Percentiles rank a stretch among this genome's conserved stretches.
phyloP scores from a whole-genome alignment of 2,329 filamentous ascomycete species.

The Colletotrichum sp. region DNA sequence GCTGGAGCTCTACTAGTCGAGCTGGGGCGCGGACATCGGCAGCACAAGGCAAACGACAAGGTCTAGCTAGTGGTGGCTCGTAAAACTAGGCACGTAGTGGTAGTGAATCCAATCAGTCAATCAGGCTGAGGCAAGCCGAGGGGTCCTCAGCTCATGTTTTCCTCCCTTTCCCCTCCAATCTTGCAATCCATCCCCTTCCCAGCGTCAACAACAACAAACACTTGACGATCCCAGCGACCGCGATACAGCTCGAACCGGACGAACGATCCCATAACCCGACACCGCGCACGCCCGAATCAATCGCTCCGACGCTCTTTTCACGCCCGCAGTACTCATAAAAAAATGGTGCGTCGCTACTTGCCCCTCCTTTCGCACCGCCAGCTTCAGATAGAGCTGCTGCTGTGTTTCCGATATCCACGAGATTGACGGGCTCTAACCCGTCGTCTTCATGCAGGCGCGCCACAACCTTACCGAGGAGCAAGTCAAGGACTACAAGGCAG shows the following conservation, averaged over 20 bases:
- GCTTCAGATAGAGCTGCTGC: neutral
- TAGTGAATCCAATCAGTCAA: neutral
- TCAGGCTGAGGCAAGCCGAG: constrained; percentile 16
- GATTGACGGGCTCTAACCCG: neutral
- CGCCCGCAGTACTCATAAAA: neutral
- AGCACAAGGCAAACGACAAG: constrained; percentile 2
- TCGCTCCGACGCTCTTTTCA: neutral
- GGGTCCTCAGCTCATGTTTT: constrained; percentile 2
- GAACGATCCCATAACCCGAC: neutral
- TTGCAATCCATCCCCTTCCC: neutral
- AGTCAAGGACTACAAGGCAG: constrained; percentile 20
- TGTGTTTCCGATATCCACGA: neutral
- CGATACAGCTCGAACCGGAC: neutral
- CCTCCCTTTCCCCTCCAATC: neutral
- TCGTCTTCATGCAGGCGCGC: neutral
- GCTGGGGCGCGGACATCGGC: constrained; percentile 2
- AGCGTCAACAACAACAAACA: neutral
- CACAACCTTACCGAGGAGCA: constrained; percentile 23
- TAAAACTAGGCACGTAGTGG: neutral
- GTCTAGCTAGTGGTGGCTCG: neutral
- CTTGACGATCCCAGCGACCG: neutral
- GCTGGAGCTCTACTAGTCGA: neutral
- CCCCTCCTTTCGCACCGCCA: neutral
- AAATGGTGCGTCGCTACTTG: constrained; percentile 17
- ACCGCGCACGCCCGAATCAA: neutral